phyloP scores from a whole-genome alignment of 176 grass and related monocot species.

The Rhipidocladum racemiflorum region DNA sequence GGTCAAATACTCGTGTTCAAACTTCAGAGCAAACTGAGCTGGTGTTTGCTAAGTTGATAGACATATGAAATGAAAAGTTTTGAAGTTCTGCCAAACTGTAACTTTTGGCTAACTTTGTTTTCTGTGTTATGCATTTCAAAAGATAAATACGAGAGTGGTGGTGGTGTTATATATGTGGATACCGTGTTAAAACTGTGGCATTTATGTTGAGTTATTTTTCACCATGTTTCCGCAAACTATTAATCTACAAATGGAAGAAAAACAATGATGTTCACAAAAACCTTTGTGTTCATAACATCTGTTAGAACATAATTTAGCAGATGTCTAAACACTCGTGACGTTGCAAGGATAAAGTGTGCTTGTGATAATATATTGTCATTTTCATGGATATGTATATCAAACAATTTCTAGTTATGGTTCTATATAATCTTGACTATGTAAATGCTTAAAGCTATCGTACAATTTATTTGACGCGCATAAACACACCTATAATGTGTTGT shows the following conservation, averaged over 20 bases:
- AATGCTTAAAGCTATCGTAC: background rate
- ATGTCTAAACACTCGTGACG: background rate
- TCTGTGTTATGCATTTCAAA: background rate
- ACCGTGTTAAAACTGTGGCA: background rate
- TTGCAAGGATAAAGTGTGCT: background rate
- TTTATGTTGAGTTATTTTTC: background rate
- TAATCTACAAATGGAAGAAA: background rate
- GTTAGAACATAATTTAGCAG: background rate
- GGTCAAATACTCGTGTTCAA: background rate
- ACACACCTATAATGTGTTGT: slow-evolving; percentile 7
- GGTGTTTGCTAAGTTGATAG: background rate
- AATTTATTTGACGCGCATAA: background rate
- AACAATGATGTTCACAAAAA: background rate
- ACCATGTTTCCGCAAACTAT: background rate
- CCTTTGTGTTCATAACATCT: background rate
- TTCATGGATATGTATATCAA: background rate
- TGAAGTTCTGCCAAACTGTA: background rate
- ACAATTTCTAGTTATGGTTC: background rate
- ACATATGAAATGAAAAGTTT: background rate
- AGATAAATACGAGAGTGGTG: background rate
- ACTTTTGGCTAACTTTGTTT: background rate
- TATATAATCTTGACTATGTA: background rate
- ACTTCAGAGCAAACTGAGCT: background rate
- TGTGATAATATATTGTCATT: background rate
- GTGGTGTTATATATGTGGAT: background rate